Conservation (phyloP, 2,329 filamentous ascomycete species). For the Arthrocladium fulminans region DNA sequence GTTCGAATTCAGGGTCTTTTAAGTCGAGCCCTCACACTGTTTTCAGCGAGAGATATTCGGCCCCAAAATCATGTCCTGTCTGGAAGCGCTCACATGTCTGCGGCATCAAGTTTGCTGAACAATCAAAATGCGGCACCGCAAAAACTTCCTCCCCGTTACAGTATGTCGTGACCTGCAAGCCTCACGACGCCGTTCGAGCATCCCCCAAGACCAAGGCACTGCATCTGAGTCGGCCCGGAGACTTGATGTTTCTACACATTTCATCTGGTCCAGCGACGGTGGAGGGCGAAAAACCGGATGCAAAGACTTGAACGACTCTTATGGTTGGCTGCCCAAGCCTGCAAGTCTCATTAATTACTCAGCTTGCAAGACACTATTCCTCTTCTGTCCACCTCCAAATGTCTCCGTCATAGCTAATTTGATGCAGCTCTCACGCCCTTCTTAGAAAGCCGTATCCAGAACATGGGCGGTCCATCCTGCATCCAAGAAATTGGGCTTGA, state of each 20-base stretch:
- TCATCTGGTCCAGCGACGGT: not conserved
- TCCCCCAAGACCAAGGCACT: too few relatives aligned
- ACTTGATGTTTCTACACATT: too few relatives aligned
- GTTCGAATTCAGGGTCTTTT: too few relatives aligned
- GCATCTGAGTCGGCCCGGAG: too few relatives aligned
- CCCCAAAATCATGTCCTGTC: too few relatives aligned
- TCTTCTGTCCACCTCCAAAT: not conserved
- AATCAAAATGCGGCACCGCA: not conserved
- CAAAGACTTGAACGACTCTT: not conserved
- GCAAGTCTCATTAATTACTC: not conserved
- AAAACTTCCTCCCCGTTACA: not conserved
- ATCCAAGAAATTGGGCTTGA: not conserved
- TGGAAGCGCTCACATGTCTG: too few relatives aligned
- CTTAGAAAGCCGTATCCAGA: not conserved
- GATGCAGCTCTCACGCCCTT: not conserved
- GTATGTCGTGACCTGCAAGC: not conserved
- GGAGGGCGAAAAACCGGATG: too few relatives aligned
- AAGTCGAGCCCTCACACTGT: too few relatives aligned
- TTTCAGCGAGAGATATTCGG: too few relatives aligned
- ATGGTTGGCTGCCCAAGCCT: not conserved
- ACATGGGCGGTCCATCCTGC: too few relatives aligned
- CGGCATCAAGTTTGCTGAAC: not conserved
- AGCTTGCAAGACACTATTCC: not conserved
- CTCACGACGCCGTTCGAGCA: too few relatives aligned
- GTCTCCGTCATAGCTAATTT: not conserved